Evolutionary conservation across 139 green algal species (phyloP).

Genomic region (Marvania coccoides): DNA sequence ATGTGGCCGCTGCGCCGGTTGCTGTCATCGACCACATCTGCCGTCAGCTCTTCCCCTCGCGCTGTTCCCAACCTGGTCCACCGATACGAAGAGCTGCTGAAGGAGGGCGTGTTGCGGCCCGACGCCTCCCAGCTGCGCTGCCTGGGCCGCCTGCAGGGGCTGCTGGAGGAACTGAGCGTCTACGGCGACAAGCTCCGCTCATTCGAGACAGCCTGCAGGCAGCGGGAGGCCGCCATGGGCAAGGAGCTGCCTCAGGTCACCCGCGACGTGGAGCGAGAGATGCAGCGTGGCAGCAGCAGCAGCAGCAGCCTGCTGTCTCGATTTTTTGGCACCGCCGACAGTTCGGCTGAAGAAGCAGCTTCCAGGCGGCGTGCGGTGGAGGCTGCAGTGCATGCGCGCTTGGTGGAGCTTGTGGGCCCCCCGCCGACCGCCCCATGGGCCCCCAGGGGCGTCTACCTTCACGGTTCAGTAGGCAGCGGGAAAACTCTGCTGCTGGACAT

Average conservation of each 20-base stretch:
- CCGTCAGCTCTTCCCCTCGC: too few species aligned
- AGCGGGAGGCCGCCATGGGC: too few species aligned
- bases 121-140: background rate
- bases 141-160: slow-evolving; percentile 4
- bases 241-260: too few species aligned
- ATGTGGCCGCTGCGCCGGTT: too few species aligned
- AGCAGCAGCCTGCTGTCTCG: too few species aligned
- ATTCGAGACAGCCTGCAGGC: background rate
- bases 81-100: slow-evolving; percentile 3
- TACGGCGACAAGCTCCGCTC: background rate
- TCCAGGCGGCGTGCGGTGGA: background rate
- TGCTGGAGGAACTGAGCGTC: background rate
- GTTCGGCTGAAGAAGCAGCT: too few species aligned
- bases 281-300: too few species aligned
- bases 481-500: slow-evolving; percentile 62
- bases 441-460: slow-evolving; percentile 48
- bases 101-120: background rate
- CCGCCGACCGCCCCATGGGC: background rate
- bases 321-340: too few species aligned
- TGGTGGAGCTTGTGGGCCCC: slow-evolving; percentile 2
- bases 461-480: slow-evolving; percentile 57
- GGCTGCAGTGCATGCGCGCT: background rate
- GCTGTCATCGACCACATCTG: too few species aligned
- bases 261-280: too few species aligned
- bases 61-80: background rate